Evolutionary conservation across 176 grass and related monocot species (phyloP), one percentile per base, ranked within the genome.

Genomic region (Triticum urartu): DNA sequence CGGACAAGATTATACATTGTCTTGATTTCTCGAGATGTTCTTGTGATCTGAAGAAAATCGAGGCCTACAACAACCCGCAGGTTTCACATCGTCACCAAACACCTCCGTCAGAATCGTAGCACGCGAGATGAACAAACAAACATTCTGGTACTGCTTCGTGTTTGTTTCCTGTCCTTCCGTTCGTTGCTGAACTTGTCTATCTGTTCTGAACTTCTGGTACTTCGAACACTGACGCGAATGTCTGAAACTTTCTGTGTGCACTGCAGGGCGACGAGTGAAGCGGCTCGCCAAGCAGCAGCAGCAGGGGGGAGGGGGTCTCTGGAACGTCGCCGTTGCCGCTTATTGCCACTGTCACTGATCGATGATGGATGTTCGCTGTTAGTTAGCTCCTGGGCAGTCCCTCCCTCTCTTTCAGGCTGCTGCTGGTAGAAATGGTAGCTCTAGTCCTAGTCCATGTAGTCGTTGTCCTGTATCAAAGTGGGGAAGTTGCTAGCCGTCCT

Each of bases 241-340:
- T 32, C 18, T 28, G 79, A 21, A 79, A 15, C 25, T 72, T 40
- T 17, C 0, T 52, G 48, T 69, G 20, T 34, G 33, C 5, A 4
- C 5, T 64, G 58, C 86, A 91, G 89, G 81, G 59, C 1, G 89
- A 91, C 28, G 89, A 85, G 89, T 91, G 89, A 91, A 30, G 75
- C 63, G 30, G 10, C 72, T 21, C 5, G 2, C 26, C 40, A 32
- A 39, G 35, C 5, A 40, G 71, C 35, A 13, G 35, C 69, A 35
- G 26, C 26, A 26, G 26, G 45, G 34, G 47, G 67, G n/a, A 52
- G 40, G 39, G 28, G 39, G 75, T 22, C 15, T 15, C 5, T 59
- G 18, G 60, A 56, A 86, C 62, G 65, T 26, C 58, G 68, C 58
- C 25, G 58, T 66, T 17, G 56, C 68, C 68, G 63, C 67, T 89